Conservation (phyloP, 139 green algal genomes). For the Tetraselmis striata region DNA sequence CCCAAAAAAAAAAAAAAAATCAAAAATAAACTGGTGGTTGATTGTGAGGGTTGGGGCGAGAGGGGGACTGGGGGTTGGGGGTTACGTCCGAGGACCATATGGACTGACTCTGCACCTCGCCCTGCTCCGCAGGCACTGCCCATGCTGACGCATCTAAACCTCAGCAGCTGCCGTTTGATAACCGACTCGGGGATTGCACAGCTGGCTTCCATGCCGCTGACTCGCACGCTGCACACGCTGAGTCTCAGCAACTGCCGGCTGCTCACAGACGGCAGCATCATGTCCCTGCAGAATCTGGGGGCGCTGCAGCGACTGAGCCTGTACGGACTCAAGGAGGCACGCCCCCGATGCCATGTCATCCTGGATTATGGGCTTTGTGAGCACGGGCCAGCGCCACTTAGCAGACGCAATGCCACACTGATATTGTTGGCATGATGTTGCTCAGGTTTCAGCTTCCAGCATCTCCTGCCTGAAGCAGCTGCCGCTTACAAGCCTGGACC, state of each 20-base stretch:
- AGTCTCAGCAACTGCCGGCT: not conserved
- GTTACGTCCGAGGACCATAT: too few relatives aligned
- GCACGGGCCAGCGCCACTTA: too few relatives aligned
- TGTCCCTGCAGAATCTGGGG: not conserved
- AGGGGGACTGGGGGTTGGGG: too few relatives aligned
- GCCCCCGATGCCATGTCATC: too few relatives aligned
- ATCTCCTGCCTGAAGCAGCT: not conserved
- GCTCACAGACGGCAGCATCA: not conserved
- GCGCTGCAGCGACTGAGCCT: not conserved
- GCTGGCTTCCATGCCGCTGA: not conserved
- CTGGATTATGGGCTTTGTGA: too few relatives aligned
- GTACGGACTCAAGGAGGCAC: not conserved
- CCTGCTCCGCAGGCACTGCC: not conserved
- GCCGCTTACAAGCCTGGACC: not conserved
- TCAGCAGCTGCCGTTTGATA: not conserved
- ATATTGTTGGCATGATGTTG: too few relatives aligned
- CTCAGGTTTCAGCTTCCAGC: not conserved
- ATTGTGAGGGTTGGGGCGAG: too few relatives aligned
- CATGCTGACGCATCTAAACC: not conserved
- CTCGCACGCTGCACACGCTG: not conserved
- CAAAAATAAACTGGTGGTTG: too few relatives aligned
- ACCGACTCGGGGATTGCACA: not conserved
- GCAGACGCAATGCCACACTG: too few relatives aligned
- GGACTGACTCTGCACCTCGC: too few relatives aligned
- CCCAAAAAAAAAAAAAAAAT: too few relatives aligned